Evolutionary conservation across 176 grass and related monocot genomes (phyloP).

Genomic region (Aegilops sharonensis): DNA sequence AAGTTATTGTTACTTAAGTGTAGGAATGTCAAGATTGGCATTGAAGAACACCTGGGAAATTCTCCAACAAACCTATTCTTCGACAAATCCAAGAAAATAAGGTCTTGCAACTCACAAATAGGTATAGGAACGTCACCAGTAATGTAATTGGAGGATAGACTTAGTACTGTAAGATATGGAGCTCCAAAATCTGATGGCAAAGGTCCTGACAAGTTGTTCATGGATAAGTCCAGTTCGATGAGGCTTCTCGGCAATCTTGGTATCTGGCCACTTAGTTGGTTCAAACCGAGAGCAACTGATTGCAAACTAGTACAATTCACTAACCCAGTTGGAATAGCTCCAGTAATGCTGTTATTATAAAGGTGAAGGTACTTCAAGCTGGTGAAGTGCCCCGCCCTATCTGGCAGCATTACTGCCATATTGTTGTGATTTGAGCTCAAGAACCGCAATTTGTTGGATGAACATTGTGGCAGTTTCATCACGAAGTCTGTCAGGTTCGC

Average conservation of each 20-base stretch:
- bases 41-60: background rate
- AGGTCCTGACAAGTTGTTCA: background rate
- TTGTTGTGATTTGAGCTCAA: background rate
- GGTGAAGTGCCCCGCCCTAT: background rate
- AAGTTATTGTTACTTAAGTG: slow-evolving; percentile 35
- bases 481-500: slow-evolving; percentile 15
- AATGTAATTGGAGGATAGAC: slow-evolving; percentile 18
- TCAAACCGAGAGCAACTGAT: background rate
- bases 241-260: background rate
- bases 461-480: background rate
- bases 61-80: slow-evolving; percentile 20
- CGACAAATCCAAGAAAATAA: slow-evolving; percentile 14
- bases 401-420: slow-evolving; percentile 7
- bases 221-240: background rate
- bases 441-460: background rate
- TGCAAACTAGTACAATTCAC: background rate
- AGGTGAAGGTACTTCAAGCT: background rate
- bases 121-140: slow-evolving; percentile 12
- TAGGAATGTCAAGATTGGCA: background rate
- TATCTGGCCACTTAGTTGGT: slow-evolving; percentile 6
- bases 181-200: background rate
- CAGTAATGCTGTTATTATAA: background rate
- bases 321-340: background rate
- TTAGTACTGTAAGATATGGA: background rate
- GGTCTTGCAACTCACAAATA: background rate